Evolutionary conservation across 768 basidiomycete species (phyloP).

Genomic region (Leccinum rimulosum): DNA sequence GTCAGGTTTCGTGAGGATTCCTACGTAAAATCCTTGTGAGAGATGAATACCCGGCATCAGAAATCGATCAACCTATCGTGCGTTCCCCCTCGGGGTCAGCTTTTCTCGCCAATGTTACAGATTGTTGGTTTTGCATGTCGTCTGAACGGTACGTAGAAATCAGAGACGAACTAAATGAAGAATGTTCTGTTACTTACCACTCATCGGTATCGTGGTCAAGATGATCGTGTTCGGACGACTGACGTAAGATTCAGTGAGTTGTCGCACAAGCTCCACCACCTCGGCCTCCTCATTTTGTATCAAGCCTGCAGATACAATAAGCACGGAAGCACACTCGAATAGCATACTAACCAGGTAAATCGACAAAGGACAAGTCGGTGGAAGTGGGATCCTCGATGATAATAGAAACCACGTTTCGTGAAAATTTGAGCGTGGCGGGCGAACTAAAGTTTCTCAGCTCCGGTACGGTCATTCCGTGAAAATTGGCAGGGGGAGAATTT

Average conservation of each 20-base stretch:
- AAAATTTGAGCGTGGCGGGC: constrained; percentile 37
- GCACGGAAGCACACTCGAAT: neutral
- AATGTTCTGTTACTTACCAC: constrained; percentile 36
- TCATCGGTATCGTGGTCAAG: constrained; percentile 65
- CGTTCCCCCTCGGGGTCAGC: constrained; percentile 54
- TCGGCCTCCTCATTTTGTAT: constrained; percentile 51
- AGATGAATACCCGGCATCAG: neutral
- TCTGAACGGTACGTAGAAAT: constrained; percentile 37
- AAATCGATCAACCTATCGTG: constrained; percentile 51
- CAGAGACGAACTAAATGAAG: neutral
- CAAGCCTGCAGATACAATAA: constrained; percentile 39
- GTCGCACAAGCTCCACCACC: constrained; percentile 43
- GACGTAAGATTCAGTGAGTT: constrained; percentile 50
- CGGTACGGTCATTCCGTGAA: constrained; percentile 20
- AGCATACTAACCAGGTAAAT: constrained; percentile 45
- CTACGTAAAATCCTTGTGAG: constrained; percentile 31
- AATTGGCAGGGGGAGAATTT: constrained; percentile 7
- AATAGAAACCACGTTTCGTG: constrained; percentile 49
- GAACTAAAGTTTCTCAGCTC: constrained; percentile 29
- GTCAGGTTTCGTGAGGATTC: constrained; percentile 72
- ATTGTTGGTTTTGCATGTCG: constrained; percentile 65
- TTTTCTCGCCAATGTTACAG: constrained; percentile 49
- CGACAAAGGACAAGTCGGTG: constrained; percentile 51
- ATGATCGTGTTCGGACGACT: constrained; percentile 53
- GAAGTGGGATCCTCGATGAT: constrained; percentile 43